phyloP scores from a whole-genome alignment of 1,284 basidiomycete species.

The Naganishia sp. region DNA sequence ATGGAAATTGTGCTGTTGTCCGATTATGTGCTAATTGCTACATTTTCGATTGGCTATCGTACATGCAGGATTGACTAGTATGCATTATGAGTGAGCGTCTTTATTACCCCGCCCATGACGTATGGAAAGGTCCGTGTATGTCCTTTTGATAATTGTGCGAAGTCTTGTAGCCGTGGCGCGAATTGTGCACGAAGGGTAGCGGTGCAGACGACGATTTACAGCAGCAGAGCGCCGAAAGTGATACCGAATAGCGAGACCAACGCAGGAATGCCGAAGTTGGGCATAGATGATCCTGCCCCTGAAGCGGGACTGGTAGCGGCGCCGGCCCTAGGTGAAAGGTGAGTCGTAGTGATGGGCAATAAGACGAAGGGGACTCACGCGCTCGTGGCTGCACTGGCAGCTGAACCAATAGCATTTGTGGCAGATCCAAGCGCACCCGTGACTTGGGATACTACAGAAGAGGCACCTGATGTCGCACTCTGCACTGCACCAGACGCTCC shows the following conservation, averaged over 20 bases:
- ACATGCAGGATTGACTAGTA: too few relatives aligned
- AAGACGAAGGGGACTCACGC: slow-evolving; percentile 4
- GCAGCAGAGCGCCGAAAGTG: slow-evolving; percentile 24
- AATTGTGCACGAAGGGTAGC: not conserved
- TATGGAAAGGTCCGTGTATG: not conserved
- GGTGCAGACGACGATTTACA: not conserved
- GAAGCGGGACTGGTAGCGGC: slow-evolving; percentile 3
- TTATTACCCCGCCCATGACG: too few relatives aligned
- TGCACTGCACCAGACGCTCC: slow-evolving; percentile 17
- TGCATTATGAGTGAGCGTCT: too few relatives aligned
- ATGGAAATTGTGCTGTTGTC: too few relatives aligned
- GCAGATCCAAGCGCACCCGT: slow-evolving; percentile 12
- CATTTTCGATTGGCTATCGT: too few relatives aligned
- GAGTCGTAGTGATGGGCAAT: not conserved
- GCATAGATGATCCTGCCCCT: slow-evolving; percentile 1
- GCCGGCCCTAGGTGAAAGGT: slow-evolving; percentile 1
- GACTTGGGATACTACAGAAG: slow-evolving; percentile 20
- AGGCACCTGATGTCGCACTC: slow-evolving; percentile 19
- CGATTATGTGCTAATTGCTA: too few relatives aligned
- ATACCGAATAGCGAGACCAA: slow-evolving; percentile 9
- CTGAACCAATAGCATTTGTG: not conserved
- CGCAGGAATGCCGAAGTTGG: slow-evolving; percentile 8
- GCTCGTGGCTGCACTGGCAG: slow-evolving; percentile 9
- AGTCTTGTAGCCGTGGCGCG: not conserved
- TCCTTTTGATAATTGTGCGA: too few relatives aligned